A percentile compares a stretch with the other conserved stretches of the same genome.
phyloP scores from a whole-genome alignment of 148 eudicot genomes.

The Talinum fruticosum region DNA sequence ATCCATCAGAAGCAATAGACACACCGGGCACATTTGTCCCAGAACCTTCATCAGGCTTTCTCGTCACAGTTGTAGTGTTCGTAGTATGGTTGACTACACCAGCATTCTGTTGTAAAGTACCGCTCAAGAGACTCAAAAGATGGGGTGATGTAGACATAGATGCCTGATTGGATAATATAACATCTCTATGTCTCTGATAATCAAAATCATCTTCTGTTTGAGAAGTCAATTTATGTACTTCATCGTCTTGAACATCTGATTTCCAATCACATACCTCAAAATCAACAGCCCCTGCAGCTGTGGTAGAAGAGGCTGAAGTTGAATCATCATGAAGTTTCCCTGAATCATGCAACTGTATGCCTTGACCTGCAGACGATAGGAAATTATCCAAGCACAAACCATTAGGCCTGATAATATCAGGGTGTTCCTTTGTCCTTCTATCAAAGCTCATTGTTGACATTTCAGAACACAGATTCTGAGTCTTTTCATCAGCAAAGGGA shows the following conservation, averaged over 20 bases:
- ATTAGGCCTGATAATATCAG: constrained; percentile 27
- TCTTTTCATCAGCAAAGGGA: constrained; percentile 30
- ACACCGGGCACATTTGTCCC: constrained; percentile 25
- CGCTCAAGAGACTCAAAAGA: constrained; percentile 32
- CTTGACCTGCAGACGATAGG: constrained; percentile 27
- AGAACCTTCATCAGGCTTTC: constrained; percentile 28
- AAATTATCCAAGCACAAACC: constrained; percentile 33
- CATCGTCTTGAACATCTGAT: constrained; percentile 31
- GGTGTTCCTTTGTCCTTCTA: constrained; percentile 25
- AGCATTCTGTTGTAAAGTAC: constrained; percentile 31
- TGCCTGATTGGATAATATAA: constrained; percentile 41
- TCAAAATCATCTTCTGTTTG: constrained; percentile 56
- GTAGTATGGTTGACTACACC: constrained; percentile 22
- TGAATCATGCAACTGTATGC: constrained; percentile 24
- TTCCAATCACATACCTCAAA: constrained; percentile 32
- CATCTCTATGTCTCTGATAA: constrained; percentile 56
- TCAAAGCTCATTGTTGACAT: constrained; percentile 38
- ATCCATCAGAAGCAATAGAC: constrained; percentile 39
- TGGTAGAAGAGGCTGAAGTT: constrained; percentile 21
- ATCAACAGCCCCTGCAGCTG: constrained; percentile 26
- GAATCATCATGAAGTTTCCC: constrained; percentile 38
- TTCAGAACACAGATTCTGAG: constrained; percentile 36
- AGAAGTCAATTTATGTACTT: constrained; percentile 32
- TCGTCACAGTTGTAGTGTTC: constrained; percentile 38
- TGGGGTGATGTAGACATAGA: constrained; percentile 34